phyloP scores from a whole-genome alignment of 495 filamentous ascomycete genomes.

The Stereocaulon alpinum region DNA sequence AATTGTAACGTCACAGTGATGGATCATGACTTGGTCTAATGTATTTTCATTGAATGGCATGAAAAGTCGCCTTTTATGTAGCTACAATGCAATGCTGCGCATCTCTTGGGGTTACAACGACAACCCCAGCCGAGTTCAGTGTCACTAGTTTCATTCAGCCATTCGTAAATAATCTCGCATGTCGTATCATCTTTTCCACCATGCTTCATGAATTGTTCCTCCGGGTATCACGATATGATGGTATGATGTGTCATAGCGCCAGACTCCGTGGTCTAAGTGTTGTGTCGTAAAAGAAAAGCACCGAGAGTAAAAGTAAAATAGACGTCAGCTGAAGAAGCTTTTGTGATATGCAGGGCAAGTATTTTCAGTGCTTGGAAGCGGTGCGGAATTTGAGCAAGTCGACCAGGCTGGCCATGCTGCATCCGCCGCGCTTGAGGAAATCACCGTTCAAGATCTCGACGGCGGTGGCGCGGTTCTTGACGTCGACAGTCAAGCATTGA shows the following conservation, averaged over 20 bases:
- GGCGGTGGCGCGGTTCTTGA: slow-evolving; percentile 86
- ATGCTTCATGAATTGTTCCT: neutral
- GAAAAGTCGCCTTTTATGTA: too few species aligned
- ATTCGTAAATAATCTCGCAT: too few species aligned
- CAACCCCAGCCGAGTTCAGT: too few species aligned
- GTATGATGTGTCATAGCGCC: neutral
- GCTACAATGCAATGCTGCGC: too few species aligned
- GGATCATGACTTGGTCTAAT: too few species aligned
- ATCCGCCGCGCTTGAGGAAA: slow-evolving; percentile 60
- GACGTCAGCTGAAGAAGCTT: neutral
- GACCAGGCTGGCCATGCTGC: slow-evolving; percentile 67
- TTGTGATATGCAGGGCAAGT: too few species aligned
- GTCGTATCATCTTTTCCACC: too few species aligned
- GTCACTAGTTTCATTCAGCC: neutral
- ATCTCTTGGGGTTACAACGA: too few species aligned
- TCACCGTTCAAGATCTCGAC: slow-evolving; percentile 75
- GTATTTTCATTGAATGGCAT: too few species aligned
- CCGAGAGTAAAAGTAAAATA: neutral
- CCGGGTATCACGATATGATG: slow-evolving; percentile 11
- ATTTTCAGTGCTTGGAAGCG: slow-evolving; percentile 7
- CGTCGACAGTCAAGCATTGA: slow-evolving; percentile 91
- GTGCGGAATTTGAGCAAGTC: slow-evolving; percentile 66
- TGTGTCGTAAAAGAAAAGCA: neutral
- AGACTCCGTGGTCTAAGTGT: slow-evolving; percentile 4
- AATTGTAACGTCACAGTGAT: too few species aligned